Conservation (phyloP, 306 rosid species). For the Leucaena leucocephala region DNA sequence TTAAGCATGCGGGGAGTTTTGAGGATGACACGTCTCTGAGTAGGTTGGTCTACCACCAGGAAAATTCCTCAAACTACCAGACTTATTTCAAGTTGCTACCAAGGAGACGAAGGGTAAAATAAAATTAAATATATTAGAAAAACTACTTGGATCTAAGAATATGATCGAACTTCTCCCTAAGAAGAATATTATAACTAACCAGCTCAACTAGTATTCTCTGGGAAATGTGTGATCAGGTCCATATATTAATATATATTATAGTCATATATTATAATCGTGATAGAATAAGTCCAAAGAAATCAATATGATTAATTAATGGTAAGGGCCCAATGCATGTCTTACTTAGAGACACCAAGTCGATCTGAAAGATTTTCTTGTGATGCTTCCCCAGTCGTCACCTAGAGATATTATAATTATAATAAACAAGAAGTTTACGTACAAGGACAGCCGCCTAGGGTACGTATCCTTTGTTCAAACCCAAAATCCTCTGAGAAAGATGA, state of each 20-base stretch:
- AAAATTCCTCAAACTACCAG: not conserved
- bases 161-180: slow-evolving; percentile 15
- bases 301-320: slow-evolving; percentile 11
- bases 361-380: not conserved
- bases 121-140: slow-evolving; percentile 19
- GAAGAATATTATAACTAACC: slow-evolving; percentile 1
- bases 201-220: not conserved
- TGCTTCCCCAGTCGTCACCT: not conserved
- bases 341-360: not conserved
- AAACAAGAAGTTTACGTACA: slow-evolving; percentile 1
- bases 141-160: slow-evolving; percentile 16
- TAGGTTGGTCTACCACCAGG: slow-evolving; percentile 12
- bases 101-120: slow-evolving; percentile 44
- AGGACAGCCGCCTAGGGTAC: not conserved
- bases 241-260: not conserved
- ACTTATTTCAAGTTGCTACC: not conserved
- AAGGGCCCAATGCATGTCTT: slow-evolving; percentile 29
- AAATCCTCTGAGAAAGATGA: not conserved
- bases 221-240: not conserved
- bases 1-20: not conserved
- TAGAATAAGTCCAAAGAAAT: not conserved
- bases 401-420: not conserved
- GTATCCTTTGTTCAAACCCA: not conserved
- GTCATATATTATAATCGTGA: slow-evolving; percentile 21
- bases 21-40: slow-evolving; percentile 36